phyloP scores from a whole-genome alignment of 176 grass and related monocot species.

The Zea mays region DNA sequence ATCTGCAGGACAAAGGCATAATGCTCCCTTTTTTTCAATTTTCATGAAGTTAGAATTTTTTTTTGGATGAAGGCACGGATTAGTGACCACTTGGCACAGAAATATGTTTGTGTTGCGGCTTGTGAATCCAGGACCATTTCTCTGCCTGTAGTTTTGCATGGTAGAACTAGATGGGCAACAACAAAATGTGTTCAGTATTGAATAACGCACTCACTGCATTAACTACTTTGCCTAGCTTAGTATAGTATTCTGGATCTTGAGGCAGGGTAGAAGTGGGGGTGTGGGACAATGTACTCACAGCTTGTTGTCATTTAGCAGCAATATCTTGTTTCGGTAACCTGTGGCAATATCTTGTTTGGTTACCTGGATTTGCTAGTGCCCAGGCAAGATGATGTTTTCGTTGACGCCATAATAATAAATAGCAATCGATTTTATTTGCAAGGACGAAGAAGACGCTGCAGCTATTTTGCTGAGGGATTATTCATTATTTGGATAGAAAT shows the following conservation, averaged over 20 bases:
- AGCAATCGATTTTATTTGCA: too few species aligned
- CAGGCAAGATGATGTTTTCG: neutral
- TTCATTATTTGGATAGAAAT: too few species aligned
- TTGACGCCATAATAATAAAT: neutral
- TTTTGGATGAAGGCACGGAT: neutral
- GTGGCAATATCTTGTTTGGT: neutral
- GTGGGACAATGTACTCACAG: neutral
- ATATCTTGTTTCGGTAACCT: neutral
- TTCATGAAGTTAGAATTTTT: neutral
- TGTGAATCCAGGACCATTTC: neutral
- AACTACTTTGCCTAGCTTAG: neutral
- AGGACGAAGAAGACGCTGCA: too few species aligned
- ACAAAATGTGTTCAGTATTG: neutral
- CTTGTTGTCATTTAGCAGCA: neutral
- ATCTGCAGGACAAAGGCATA: neutral
- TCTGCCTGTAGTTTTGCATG: neutral
- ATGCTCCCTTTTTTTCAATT: neutral
- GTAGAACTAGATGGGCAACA: neutral
- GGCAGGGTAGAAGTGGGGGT: too few species aligned
- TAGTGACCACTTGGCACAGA: neutral
- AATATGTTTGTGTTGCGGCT: neutral
- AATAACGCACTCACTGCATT: neutral
- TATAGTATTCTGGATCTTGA: too few species aligned
- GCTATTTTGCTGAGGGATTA: too few species aligned
- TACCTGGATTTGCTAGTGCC: neutral